Evolutionary conservation across 805 yeast species (phyloP), one percentile per base, ranked within the genome.

Genomic region (Naumovozyma castellii): DNA sequence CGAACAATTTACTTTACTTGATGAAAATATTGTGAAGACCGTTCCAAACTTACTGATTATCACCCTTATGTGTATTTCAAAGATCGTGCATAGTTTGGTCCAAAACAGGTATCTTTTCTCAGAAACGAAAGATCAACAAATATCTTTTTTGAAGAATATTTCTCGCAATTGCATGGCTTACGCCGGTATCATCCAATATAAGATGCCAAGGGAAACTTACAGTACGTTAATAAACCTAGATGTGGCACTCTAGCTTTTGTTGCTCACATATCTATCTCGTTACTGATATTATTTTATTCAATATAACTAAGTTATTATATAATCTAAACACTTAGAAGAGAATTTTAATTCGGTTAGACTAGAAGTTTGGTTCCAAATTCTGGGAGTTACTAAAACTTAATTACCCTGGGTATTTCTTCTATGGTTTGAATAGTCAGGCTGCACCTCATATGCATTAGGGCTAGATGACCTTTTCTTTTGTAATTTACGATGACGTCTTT

Each of bases 151-250:
- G 53, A 68, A 69, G 37, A 72, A 71, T 45, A 69, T 81, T 46
- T 86, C 95, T 2, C 81, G 78, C 59, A 86, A 86, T 61, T 83
- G 95, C 61, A 86, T 88, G 87, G 76, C 88, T 3, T 90, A 82
- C 59, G 95, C 97, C 5, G 97, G 97, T 44, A 82, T 90, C 79
- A 80, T 88, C 29, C 94, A 85, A 63, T 87, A 84, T 62, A 80
- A 82, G 57, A 85, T 88, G 94, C 94, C 96, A 6, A 65, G 72
- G 40, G 94, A 85, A 51, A 79, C 85, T 0, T 85, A 83, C 57
- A 76, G 84, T 49, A 71, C 77, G 32, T 65, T 84, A 53, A 76
- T 82, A 25, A 75, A 72, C 45, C 62, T 84, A 42, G 94, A 84
- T 56, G 64, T 68, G 18, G 57, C 59, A 12, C 45, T 66, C 36